These are phyloP conservation scores for Mycena epipterygia DNA, from an alignment of 768 basidiomycete genomes.

Conservation along the genomic window DNA sequence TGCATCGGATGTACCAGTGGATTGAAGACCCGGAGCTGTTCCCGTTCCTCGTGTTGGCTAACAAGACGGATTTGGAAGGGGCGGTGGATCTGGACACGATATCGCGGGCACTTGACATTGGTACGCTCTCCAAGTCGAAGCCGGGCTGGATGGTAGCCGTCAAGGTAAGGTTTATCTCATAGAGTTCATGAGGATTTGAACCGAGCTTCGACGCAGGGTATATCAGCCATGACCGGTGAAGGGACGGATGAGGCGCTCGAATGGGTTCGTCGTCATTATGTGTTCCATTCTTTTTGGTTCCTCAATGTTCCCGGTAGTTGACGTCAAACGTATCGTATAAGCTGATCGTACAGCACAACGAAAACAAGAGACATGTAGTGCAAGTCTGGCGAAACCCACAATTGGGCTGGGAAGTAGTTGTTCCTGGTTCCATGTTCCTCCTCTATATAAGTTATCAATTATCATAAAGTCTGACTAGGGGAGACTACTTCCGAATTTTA, in stretches of 20 bases:
- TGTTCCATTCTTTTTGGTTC: too few relatives aligned
- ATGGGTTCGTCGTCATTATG: slow-evolving; percentile 21
- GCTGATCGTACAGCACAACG: background rate
- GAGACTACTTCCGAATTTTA: too few relatives aligned
- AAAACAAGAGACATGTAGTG: too few relatives aligned
- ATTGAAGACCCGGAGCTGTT: background rate
- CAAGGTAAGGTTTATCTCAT: background rate
- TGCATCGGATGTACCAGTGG: background rate
- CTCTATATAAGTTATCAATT: too few relatives aligned
- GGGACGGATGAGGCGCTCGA: slow-evolving; percentile 12
- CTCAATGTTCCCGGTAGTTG: too few relatives aligned
- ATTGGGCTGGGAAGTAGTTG: too few relatives aligned
- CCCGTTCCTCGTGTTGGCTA: slow-evolving; percentile 18
- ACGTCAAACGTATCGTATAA: background rate
- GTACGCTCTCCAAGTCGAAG: background rate
- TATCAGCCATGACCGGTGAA: slow-evolving; percentile 18
- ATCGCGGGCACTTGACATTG: background rate
- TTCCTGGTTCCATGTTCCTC: too few relatives aligned
- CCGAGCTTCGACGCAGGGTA: background rate
- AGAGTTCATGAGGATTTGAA: background rate
- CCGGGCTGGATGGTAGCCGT: background rate
- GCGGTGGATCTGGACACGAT: background rate
- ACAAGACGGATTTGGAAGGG: slow-evolving; percentile 15
- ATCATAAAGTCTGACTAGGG: too few relatives aligned
- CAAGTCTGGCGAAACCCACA: too few relatives aligned